Evolutionary conservation across 345 rosid species (phyloP).

Genomic region (Eucalyptus globulus): DNA sequence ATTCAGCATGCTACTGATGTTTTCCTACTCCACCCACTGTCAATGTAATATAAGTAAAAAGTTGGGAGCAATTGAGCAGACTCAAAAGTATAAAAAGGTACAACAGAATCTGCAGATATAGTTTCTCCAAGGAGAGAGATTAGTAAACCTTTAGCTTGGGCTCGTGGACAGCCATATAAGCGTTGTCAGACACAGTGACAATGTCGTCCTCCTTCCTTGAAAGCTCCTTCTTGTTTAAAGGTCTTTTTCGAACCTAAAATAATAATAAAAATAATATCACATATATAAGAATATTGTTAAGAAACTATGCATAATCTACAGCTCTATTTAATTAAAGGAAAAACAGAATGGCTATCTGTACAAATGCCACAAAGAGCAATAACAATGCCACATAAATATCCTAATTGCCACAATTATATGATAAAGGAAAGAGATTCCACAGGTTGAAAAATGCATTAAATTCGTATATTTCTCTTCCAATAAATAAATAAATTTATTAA

Average conservation of each 20-base stretch:
- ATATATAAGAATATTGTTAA: neutral
- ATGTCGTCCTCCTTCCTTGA: constrained; percentile 92
- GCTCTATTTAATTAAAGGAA: neutral
- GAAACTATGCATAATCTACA: neutral
- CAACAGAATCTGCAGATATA: neutral
- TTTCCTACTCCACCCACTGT: neutral
- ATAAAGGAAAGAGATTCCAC: neutral
- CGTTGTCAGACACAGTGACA: constrained; percentile 58
- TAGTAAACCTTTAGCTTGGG: constrained; percentile 82
- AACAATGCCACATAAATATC: neutral
- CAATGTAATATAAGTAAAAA: neutral
- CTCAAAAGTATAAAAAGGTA: neutral
- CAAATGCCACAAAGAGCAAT: neutral
- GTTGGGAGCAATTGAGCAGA: neutral
- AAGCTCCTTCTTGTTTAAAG: constrained; percentile 83
- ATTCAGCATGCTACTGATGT: neutral
- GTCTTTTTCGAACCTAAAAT: constrained; percentile 85
- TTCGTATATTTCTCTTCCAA: neutral
- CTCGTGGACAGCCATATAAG: constrained; percentile 67
- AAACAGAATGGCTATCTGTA: neutral
- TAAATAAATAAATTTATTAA: neutral
- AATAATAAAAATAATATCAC: neutral
- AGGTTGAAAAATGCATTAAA: neutral
- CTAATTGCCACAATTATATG: neutral
- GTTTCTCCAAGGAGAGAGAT: neutral